Conservation (phyloP, 495 filamentous ascomycete genomes). For the Penicillium chermesinum region DNA sequence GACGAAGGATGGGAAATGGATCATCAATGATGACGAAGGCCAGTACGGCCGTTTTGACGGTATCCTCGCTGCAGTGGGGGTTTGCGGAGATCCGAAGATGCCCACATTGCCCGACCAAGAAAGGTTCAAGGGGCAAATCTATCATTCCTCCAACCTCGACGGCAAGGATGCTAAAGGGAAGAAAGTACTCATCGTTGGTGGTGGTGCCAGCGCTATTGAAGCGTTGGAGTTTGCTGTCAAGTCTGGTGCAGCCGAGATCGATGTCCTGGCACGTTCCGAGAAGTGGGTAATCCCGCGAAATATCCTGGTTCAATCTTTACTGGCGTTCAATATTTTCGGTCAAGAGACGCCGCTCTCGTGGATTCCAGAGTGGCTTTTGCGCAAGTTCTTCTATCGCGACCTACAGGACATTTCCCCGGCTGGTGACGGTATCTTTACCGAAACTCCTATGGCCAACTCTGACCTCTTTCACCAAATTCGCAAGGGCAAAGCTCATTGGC, state of each 20-base stretch:
- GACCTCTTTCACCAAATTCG: constrained; percentile 75
- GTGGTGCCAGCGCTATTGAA: constrained; percentile 78
- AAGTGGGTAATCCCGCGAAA: constrained; percentile 90
- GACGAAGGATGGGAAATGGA: constrained; percentile 66
- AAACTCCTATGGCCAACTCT: constrained; percentile 82
- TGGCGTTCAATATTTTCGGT: constrained; percentile 75
- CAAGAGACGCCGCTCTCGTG: constrained; percentile 67
- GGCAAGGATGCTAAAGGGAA: constrained; percentile 67
- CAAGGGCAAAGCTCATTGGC: constrained; percentile 68
- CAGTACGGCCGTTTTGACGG: constrained; percentile 70
- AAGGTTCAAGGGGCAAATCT: constrained; percentile 61
- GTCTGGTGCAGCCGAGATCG: constrained; percentile 59
- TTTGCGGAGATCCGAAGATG: constrained; percentile 72
- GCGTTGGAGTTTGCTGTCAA: constrained; percentile 73
- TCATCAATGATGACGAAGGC: constrained; percentile 71
- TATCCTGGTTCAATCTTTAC: constrained; percentile 63
- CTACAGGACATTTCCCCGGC: constrained; percentile 70
- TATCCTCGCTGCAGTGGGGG: constrained; percentile 70
- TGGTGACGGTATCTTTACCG: constrained; percentile 61
- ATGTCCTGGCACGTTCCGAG: constrained; percentile 71
- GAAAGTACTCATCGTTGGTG: constrained; percentile 69
- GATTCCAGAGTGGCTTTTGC: constrained; percentile 71
- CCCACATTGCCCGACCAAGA: constrained; percentile 61
- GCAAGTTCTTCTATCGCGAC: constrained; percentile 80
- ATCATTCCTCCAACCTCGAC: constrained; percentile 69